Conservation (phyloP, 495 filamentous ascomycete genomes). For the Polyplosphaeria fusca region DNA sequence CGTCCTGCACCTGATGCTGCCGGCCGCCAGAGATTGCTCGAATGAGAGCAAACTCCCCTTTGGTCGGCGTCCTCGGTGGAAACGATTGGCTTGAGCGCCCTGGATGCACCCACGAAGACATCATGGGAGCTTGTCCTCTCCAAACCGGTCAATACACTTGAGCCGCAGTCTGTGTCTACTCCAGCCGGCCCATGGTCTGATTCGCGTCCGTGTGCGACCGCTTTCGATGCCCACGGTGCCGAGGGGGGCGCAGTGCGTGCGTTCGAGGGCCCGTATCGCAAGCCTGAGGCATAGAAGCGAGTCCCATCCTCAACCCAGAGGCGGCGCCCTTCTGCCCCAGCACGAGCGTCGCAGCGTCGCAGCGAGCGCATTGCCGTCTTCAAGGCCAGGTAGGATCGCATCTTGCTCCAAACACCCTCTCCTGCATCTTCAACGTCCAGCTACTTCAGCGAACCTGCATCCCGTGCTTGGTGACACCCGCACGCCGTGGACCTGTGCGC, state of each 20-base stretch:
- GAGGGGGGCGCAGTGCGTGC: constrained; percentile 25
- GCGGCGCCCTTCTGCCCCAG: neutral
- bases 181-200: constrained; percentile 6
- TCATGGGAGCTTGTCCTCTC: too few relatives aligned
- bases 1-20: neutral
- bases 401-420: neutral
- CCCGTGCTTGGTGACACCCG: constrained; percentile 7
- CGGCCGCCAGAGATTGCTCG: neutral
- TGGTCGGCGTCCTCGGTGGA: constrained; percentile 10
- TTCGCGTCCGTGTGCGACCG: neutral
- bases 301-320: neutral
- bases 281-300: constrained; percentile 25
- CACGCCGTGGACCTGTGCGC: constrained; percentile 20
- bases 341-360: neutral
- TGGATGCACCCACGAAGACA: neutral
- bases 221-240: neutral
- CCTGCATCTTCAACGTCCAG: neutral
- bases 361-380: neutral
- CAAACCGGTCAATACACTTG: constrained; percentile 27
- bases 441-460: neutral
- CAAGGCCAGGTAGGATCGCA: neutral
- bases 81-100: constrained; percentile 27
- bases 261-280: neutral
- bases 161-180: constrained; percentile 24
- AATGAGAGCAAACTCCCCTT: neutral